Base-by-base conservation (phyloP, 2,329 filamentous ascomycete genomes). In the Diaporthe citrichinensis region DNA sequence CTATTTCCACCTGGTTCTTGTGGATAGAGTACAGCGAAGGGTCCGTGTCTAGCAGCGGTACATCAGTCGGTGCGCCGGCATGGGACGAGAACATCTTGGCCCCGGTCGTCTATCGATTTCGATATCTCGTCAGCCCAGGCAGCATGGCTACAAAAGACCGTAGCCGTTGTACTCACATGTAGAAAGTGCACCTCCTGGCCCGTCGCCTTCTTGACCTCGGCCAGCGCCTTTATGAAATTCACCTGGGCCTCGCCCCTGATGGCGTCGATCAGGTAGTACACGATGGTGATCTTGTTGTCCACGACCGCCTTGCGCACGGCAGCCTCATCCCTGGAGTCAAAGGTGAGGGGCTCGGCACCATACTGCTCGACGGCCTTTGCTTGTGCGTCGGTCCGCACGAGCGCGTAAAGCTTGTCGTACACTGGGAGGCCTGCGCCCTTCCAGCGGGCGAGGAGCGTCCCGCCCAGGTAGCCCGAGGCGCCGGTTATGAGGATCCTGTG, bases 41-140 rank as follows among this genome's bases (percentile, higher is more conserved):
- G 39, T 89, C 86, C 3, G 82, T 84, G 75, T 90, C 88, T 4
- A 84, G 74, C 0, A 90, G 76, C 0, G 82, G 82, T 12, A 80
- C 75, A 74, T 88, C 84, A 0, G 82, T 86, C 0, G 87, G 86
- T 7, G 84, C 81, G 0, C 85, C 87, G 0, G 85, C 84, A 78
- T 88, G 86, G 39, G 81, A 84, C 20, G 87, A 88, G 78, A 90
- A 90, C 4, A 88, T 78, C 80, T 90, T 91, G 34, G 88, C 88
- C 0, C 89, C 89, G 3, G 81, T 85, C 0, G 88, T 90, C 82
- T 86, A 62, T 14, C 2, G 5, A 17, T 34, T 34, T 12, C 49
- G 14, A 44, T 25, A 44, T 28, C 49, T 55, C 12, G 17, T 59
- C 12, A 68, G 23, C 39, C 44, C 36, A n/a, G n/a, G n/a, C n/a